Conservation (phyloP, 495 filamentous ascomycete genomes). For the Aspergillus asperescens region DNA sequence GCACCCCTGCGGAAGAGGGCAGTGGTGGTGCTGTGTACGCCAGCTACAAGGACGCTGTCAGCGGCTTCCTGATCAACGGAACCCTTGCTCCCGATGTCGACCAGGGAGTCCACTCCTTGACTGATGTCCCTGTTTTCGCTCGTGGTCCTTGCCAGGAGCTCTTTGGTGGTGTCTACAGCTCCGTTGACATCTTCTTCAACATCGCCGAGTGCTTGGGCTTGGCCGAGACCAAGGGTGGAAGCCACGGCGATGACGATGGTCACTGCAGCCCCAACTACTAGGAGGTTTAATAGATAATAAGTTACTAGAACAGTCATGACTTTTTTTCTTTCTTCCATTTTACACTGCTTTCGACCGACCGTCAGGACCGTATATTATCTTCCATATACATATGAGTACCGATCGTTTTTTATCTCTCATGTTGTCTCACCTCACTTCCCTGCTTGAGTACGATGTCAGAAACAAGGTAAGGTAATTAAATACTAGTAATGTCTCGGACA, state of each 20-base stretch:
- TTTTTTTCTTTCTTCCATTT: background rate
- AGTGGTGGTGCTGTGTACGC: conserved; percentile 47
- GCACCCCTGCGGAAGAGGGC: conserved; percentile 49
- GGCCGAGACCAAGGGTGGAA: conserved; percentile 24
- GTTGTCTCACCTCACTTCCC: background rate
- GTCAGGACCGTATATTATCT: conserved; percentile 8
- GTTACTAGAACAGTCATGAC: background rate
- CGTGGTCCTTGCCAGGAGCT: conserved; percentile 65
- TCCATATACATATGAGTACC: conserved; percentile 7
- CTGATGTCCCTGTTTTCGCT: conserved; percentile 70
- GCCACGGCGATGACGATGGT: background rate
- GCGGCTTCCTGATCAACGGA: conserved; percentile 62
- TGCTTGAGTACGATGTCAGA: too few species aligned
- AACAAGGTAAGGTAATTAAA: too few species aligned
- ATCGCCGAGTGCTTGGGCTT: conserved; percentile 66
- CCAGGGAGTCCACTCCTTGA: conserved; percentile 67
- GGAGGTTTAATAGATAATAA: background rate
- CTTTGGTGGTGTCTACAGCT: conserved; percentile 64
- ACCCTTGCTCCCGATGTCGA: conserved; percentile 52
- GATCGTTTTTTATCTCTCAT: background rate
- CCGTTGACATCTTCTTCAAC: conserved; percentile 66
- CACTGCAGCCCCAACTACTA: conserved; percentile 1
- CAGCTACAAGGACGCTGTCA: conserved; percentile 55
- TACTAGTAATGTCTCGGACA: background rate
- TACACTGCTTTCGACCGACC: background rate